Conservation (phyloP, 1,284 basidiomycete genomes). For the Cryptococcus sp. region DNA sequence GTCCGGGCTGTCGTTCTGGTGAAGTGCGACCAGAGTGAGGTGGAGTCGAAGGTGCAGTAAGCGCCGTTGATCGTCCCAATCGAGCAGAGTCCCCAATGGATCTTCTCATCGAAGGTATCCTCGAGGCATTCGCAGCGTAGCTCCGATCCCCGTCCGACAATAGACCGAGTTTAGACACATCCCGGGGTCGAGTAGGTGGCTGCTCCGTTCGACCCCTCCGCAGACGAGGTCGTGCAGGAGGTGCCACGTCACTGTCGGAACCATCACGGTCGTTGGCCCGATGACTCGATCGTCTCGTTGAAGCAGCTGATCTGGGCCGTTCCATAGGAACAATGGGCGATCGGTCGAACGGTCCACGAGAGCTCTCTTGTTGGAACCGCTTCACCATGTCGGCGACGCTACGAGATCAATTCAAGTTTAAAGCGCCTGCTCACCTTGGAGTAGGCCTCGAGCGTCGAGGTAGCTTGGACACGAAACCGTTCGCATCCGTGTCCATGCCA, state of each 20-base stretch:
- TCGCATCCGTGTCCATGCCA: conserved; percentile 41
- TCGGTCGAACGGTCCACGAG: conserved; percentile 2
- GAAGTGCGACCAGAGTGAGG: conserved; percentile 14
- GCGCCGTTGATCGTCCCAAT: conserved; percentile 3
- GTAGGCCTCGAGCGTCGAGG: conserved; percentile 56
- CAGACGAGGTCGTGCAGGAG: conserved; percentile 26
- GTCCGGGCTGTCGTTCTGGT: background rate
- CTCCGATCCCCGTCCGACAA: conserved; percentile 80
- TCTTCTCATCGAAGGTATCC: conserved; percentile 25
- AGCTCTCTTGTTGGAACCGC: conserved; percentile 53
- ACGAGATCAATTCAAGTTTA: conserved; percentile 28
- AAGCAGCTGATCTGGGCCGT: conserved; percentile 23
- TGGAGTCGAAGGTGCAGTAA: conserved; percentile 9
- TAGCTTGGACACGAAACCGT: conserved; percentile 56
- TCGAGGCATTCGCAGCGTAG: conserved; percentile 72
- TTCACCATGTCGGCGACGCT: conserved; percentile 80
- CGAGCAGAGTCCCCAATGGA: too few species aligned
- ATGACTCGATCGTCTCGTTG: conserved; percentile 12
- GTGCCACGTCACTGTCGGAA: conserved; percentile 45
- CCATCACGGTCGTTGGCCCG: conserved; percentile 14
- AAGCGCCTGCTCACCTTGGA: conserved; percentile 21
- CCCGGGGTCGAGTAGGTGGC: conserved; percentile 22
- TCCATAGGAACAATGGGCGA: conserved; percentile 6
- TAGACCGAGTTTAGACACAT: conserved; percentile 20
- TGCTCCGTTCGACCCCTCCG: conserved; percentile 40